Percentiles rank a stretch among this genome's conserved stretches.
These are phyloP conservation scores for Trametes polyzona DNA, from an alignment of 1,284 basidiomycete species.

Conservation along the genomic window DNA sequence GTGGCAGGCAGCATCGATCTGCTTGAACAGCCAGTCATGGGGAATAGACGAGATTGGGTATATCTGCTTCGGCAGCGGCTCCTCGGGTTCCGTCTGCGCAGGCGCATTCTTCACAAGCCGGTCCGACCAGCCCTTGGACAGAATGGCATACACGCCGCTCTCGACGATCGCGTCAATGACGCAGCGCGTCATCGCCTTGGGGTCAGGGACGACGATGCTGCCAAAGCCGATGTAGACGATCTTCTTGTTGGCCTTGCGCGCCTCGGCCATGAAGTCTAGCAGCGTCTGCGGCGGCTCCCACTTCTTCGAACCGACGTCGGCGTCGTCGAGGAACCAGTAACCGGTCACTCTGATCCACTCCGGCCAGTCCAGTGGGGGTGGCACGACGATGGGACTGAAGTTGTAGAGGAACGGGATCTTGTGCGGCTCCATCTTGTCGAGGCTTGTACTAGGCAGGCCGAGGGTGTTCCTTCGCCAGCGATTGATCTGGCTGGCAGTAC, in stretches of 20 bases:
- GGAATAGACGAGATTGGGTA: constrained; percentile 88
- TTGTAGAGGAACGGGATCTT: constrained; percentile 98
- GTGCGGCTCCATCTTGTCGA: constrained; percentile 95
- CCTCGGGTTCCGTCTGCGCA: constrained; percentile 64
- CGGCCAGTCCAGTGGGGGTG: constrained; percentile 94
- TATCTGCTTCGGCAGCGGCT: constrained; percentile 76
- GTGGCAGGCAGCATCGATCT: constrained; percentile 95
- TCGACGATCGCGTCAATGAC: constrained; percentile 87
- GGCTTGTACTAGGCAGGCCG: constrained; percentile 78
- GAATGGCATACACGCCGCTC: constrained; percentile 87
- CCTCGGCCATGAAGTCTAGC: constrained; percentile 80
- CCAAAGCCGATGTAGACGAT: constrained; percentile 98
- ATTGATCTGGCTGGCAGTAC: constrained; percentile 92
- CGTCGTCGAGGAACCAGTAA: constrained; percentile 95
- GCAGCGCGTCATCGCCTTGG: constrained; percentile 87
- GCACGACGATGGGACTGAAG: constrained; percentile 89
- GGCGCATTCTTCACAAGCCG: constrained; percentile 68
- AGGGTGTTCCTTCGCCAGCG: constrained; percentile 86
- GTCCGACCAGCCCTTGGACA: constrained; percentile 99
- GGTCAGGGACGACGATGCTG: constrained; percentile 97
- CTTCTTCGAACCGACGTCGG: constrained; percentile 83
- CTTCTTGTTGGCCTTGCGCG: constrained; percentile 79
- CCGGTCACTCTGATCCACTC: constrained; percentile 98
- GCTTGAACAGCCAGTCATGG: constrained; percentile 95
- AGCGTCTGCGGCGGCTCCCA: constrained; percentile 87